Base-by-base conservation (phyloP, 495 filamentous ascomycete genomes). In the Friedmanniomyces endolithicus region DNA sequence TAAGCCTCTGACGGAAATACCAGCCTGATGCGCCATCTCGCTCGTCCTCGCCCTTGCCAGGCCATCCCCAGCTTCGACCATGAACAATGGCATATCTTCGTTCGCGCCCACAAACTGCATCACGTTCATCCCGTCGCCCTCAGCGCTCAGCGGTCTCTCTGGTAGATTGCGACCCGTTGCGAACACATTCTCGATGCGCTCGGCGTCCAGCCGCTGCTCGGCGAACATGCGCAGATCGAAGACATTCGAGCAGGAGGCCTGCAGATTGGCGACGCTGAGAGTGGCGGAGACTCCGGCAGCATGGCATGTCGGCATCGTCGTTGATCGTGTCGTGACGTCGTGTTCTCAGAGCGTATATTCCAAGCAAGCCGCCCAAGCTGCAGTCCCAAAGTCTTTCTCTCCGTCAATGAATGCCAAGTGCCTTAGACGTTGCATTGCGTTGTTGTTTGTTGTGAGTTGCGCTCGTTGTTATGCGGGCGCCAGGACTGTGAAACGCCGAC, bases 301-400 rank as follows among this genome's bases (percentile, higher is more conserved):
- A 35, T 56, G 48, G 35, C 61, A 64, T 1, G 50, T 68, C 49
- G 67, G 66, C 67, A 70, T 70, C 14, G 17, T 51, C 2, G 47
- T 31, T 2, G 47, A 6, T 24, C 9, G 27, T 31, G 27, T 31
- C 4, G 27, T 31, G 27, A 31, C 3, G 27, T 3, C 27, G 27
- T 9, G 3, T 3, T 31, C 27, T 31, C 27, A 3, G 3, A 24
- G 25, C 44, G n/a, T 16, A 24, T 23, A 23, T 3, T 47, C n/a
- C 20, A 6, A 23, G 11, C 31, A 20, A 31, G 27, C 27, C 27
- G 27, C 9, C 27, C 27, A 31, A 31, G 3, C 4, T 9, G 27
- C 27, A 3, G 27, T 31, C 4, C 9, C 27, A 31, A 31, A 31
- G 27, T 9, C 27, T 31, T 31, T 31, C 27, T 9, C 9, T 31